phyloP scores from a whole-genome alignment of 345 rosid genomes.

The Euphorbia tirucalli region DNA sequence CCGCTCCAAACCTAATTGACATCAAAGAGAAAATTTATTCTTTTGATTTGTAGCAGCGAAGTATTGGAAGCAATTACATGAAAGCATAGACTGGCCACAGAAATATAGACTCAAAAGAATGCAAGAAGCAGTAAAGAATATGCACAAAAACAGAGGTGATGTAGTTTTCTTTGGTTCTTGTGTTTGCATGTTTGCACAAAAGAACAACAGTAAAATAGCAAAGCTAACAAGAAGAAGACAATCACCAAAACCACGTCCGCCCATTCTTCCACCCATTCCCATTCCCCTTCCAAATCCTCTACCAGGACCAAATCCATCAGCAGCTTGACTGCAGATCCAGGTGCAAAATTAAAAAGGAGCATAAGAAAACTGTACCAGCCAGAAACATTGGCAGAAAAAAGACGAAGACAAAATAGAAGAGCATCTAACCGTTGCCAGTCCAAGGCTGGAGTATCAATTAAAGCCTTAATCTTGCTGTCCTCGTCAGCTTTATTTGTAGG shows the following conservation, averaged over 20 bases:
- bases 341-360: conserved; percentile 7
- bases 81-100: not conserved
- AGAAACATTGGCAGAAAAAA: not conserved
- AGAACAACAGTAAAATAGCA: not conserved
- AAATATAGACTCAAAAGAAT: conserved; percentile 21
- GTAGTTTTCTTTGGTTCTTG: not conserved
- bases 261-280: conserved; percentile 80
- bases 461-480: conserved; percentile 87
- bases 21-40: conserved; percentile 25
- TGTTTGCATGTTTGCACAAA: not conserved
- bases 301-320: conserved; percentile 81
- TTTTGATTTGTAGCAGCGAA: conserved; percentile 15
- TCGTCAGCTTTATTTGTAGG: conserved; percentile 81
- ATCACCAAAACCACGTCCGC: conserved; percentile 96
- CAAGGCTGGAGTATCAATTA: conserved; percentile 90
- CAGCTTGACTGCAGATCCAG: conserved; percentile 64
- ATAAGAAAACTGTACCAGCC: not conserved
- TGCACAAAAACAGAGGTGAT: not conserved
- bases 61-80: not conserved
- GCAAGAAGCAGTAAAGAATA: not conserved
- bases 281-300: conserved; percentile 94
- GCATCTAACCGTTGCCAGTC: conserved; percentile 97
- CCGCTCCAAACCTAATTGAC: conserved; percentile 74
- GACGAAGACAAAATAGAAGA: too few relatives aligned
- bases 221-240: conserved; percentile 20